Base-by-base conservation (phyloP, 1,284 basidiomycete genomes). In the Bondarzewia mesenterica region DNA sequence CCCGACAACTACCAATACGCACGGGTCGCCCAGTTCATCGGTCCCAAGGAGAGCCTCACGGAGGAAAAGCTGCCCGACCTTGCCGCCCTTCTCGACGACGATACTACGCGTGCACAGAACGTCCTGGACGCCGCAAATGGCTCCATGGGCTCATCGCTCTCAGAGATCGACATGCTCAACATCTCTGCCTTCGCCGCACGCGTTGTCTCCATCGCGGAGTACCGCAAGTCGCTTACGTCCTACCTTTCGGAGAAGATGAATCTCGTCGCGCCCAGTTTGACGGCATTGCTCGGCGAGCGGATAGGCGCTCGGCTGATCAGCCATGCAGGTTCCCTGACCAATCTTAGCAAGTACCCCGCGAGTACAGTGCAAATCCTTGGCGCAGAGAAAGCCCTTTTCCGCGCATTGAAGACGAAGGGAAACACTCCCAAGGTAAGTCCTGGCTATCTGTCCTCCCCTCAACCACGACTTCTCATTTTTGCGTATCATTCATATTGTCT, bases 221-320 rank as follows among this genome's bases (percentile, higher is more conserved):
- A 99, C 76, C 85, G 95, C 61, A 92, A 93, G 71, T 90, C 85
- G 47, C 77, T 99, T 55, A 79, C 93, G 54, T 76, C 81, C 41
- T 99, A 99, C 67, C 75, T 99, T 26, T 71, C 89, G 45, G 94
- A 98, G 72, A 98, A 98, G 73, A 99, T 99, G 95, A 93, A 95
- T 70, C 80, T 87, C 44, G 94, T 99, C 51, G 95, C 95, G 6
- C 95, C 95, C 5, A 97, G 93, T 68, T 70, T 98, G 57, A 93
- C 94, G 0, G 93, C 93, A 8, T 75, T 99, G 52, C 81, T 98
- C 25, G 95, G 95, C 42, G 95, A 99, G 70, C 82, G 94, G 50
- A 93, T 98, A 57, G 93, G 93, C 45, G 95, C 95, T 7, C 79
- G 95, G 48, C 72, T 98, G 51, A 99, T 99, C 75, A 91, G 88